Conservation (phyloP, 768 basidiomycete genomes). For the Lactifluus pinguis region DNA sequence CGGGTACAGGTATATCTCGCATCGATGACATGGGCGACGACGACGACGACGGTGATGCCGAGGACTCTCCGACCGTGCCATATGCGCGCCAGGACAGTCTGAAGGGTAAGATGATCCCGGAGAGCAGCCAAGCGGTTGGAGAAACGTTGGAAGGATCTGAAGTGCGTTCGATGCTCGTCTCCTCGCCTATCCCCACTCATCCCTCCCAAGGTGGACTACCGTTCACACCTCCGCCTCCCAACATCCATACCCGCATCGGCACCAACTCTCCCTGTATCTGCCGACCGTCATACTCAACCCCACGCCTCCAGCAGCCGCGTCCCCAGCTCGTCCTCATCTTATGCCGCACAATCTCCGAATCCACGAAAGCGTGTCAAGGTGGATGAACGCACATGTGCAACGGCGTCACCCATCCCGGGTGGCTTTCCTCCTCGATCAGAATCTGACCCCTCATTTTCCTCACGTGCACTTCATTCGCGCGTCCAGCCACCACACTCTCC, state of each 20-base stretch:
- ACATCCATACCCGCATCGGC: neutral
- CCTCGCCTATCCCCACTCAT: neutral
- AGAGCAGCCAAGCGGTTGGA: slow-evolving; percentile 10
- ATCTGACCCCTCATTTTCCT: neutral
- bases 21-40: slow-evolving; percentile 34
- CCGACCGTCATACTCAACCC: slow-evolving; percentile 22
- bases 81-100: slow-evolving; percentile 17
- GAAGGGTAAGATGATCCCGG: slow-evolving; percentile 14
- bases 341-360: slow-evolving; percentile 6
- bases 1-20: slow-evolving; percentile 21
- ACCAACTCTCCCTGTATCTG: slow-evolving; percentile 23
- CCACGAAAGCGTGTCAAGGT: slow-evolving; percentile 12
- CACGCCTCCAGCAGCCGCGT: slow-evolving; percentile 17
- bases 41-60: slow-evolving; percentile 19
- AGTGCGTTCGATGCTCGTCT: slow-evolving; percentile 18
- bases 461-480: neutral
- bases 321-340: slow-evolving; percentile 5
- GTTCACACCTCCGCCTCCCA: slow-evolving; percentile 14
- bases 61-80: slow-evolving; percentile 7
- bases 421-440: slow-evolving; percentile 3
- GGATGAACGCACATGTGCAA: neutral
- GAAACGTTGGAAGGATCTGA: slow-evolving; percentile 16
- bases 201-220: slow-evolving; percentile 20
- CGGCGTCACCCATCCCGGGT: slow-evolving; percentile 1
- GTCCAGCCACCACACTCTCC: neutral